A percentile compares a stretch with the other conserved stretches of the same genome.
Evolutionary conservation across 2,329 filamentous ascomycete genomes (phyloP).

Genomic region (Colletotrichum plurivorum): DNA sequence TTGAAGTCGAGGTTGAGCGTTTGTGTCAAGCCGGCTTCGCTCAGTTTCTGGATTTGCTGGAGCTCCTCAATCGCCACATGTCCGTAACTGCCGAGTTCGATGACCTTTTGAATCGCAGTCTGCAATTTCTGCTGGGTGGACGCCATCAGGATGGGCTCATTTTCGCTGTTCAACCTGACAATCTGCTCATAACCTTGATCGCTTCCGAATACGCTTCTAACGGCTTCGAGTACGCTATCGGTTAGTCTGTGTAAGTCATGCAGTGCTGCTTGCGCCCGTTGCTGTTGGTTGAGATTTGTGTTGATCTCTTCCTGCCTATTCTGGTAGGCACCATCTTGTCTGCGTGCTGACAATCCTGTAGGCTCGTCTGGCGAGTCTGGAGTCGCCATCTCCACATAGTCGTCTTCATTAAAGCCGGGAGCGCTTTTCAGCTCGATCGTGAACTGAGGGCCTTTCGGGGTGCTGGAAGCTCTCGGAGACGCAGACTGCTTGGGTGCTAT

Average conservation of each 20-base stretch:
- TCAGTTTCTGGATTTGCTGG: constrained; percentile 81
- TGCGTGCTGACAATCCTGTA: constrained; percentile 64
- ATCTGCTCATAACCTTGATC: constrained; percentile 69
- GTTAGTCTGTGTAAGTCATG: constrained; percentile 79
- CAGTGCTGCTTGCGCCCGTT: constrained; percentile 83
- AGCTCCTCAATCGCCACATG: constrained; percentile 83
- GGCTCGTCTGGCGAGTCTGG: constrained; percentile 63
- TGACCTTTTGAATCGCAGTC: constrained; percentile 79
- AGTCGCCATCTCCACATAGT: constrained; percentile 61
- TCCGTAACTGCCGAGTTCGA: constrained; percentile 76
- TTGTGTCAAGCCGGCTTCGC: constrained; percentile 80
- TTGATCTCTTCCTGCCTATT: constrained; percentile 70
- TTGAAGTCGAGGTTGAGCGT: constrained; percentile 78
- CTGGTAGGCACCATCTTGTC: constrained; percentile 57
- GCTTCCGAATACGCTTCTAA: constrained; percentile 76
- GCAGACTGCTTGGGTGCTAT: constrained; percentile 5
- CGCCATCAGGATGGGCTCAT: constrained; percentile 76
- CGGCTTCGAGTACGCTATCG: constrained; percentile 81
- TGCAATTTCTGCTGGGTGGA: constrained; percentile 80
- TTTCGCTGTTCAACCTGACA: constrained; percentile 67
- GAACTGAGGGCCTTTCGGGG: constrained; percentile 46
- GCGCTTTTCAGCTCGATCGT: constrained; percentile 63
- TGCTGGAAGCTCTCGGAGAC: neutral
- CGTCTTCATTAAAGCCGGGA: constrained; percentile 62
- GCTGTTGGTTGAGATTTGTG: constrained; percentile 81